Evolutionary conservation across 2,329 filamentous ascomycete genomes (phyloP).

Genomic region (Epichloe elymi): DNA sequence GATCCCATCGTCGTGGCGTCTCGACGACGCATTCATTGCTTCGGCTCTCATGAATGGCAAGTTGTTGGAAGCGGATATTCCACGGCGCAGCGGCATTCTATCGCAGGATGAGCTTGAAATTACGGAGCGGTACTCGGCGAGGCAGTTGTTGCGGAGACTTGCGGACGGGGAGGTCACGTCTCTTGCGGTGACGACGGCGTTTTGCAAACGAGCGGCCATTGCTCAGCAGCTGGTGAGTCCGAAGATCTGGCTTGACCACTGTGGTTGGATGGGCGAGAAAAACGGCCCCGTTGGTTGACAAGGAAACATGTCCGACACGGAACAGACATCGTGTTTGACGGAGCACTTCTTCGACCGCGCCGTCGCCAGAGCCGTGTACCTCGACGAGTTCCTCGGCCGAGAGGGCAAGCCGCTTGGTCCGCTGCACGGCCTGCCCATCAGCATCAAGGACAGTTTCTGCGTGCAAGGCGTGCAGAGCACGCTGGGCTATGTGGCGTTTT

Average conservation of each 20-base stretch:
- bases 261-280: too few species aligned
- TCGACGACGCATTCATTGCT: background rate
- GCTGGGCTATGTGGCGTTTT: constrained; percentile 14
- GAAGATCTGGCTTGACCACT: background rate
- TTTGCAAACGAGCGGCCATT: constrained; percentile 16
- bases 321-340: constrained; percentile 21
- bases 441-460: constrained; percentile 14
- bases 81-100: constrained; percentile 22
- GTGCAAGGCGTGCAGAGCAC: constrained; percentile 13
- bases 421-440: constrained; percentile 14
- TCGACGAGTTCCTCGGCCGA: constrained; percentile 8
- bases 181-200: constrained; percentile 22
- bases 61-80: constrained; percentile 6
- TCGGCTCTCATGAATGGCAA: background rate
- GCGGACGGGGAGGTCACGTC: constrained; percentile 18
- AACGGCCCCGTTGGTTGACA: too few species aligned
- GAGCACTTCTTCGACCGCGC: constrained; percentile 32
- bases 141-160: constrained; percentile 23
- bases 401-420: constrained; percentile 9
- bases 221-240: constrained; percentile 16
- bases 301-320: background rate
- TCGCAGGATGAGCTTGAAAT: constrained; percentile 28
- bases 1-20: constrained; percentile 4
- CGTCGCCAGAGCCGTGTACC: constrained; percentile 6
- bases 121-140: constrained; percentile 27